These are phyloP conservation scores for Aphanomyces cochlioides DNA, from an alignment of 352 stramenopile species.

Conservation along the genomic window DNA sequence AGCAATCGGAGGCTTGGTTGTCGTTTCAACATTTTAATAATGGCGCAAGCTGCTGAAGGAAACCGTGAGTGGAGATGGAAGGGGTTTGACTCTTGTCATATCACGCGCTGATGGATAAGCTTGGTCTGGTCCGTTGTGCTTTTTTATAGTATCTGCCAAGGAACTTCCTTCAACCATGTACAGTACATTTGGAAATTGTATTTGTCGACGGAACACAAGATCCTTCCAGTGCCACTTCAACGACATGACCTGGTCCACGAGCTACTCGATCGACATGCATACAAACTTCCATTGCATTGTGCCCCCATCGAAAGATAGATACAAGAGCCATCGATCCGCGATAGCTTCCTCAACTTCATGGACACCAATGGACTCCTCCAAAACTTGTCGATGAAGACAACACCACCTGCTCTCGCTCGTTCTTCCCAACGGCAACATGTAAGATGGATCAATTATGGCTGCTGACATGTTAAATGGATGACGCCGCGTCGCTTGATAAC, in stretches of 20 bases:
- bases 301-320: neutral
- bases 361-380: no score
- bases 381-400: no score
- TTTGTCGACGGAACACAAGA: neutral
- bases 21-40: no score
- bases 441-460: no score
- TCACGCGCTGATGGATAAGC: neutral
- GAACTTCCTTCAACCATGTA: neutral
- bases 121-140: neutral
- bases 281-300: neutral
- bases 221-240: neutral
- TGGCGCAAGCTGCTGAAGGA: no score
- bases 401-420: no score
- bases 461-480: no score
- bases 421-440: no score
- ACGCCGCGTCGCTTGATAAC: neutral
- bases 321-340: neutral
- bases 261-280: neutral
- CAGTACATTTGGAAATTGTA: constrained; percentile 2
- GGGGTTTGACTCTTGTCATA: neutral
- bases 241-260: neutral
- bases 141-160: constrained; percentile 12
- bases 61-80: no score
- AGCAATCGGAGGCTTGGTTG: no score
- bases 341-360: no score